Conservation (phyloP, 176 grass and related monocot genomes). For the Paspalum notatum region DNA sequence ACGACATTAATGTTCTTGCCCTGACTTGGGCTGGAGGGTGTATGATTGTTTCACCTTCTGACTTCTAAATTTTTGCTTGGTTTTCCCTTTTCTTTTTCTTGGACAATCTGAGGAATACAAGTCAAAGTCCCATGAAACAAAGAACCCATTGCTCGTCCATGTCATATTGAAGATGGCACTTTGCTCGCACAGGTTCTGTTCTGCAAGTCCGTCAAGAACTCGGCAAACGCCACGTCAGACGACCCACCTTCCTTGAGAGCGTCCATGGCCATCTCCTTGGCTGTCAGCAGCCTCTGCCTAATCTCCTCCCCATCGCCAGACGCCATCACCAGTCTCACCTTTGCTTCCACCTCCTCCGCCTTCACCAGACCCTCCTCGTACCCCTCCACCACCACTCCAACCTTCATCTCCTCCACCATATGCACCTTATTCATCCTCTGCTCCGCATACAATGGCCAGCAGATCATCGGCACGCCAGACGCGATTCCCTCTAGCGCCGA, state of each 20-base stretch:
- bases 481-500: constrained; percentile 59
- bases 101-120: background rate
- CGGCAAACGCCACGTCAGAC: background rate
- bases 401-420: constrained; percentile 63
- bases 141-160: background rate
- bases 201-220: constrained; percentile 19
- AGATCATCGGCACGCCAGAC: constrained; percentile 65
- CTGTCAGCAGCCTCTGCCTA: background rate
- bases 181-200: background rate
- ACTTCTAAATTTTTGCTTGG: background rate
- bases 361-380: constrained; percentile 51
- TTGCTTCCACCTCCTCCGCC: constrained; percentile 62
- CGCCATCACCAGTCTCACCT: constrained; percentile 58
- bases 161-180: background rate
- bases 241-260: background rate
- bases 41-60: background rate
- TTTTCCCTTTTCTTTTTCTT: too few relatives aligned
- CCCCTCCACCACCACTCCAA: constrained; percentile 61
- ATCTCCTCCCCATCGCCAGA: background rate
- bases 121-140: background rate
- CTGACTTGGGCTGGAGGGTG: too few relatives aligned
- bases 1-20: too few relatives aligned
- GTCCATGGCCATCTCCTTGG: constrained; percentile 15
- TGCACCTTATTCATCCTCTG: constrained; percentile 79
- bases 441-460: constrained; percentile 84